These are phyloP conservation scores for Sideroxylon spinosum DNA, from an alignment of 179 eudicot genomes.

Conservation along the genomic window DNA sequence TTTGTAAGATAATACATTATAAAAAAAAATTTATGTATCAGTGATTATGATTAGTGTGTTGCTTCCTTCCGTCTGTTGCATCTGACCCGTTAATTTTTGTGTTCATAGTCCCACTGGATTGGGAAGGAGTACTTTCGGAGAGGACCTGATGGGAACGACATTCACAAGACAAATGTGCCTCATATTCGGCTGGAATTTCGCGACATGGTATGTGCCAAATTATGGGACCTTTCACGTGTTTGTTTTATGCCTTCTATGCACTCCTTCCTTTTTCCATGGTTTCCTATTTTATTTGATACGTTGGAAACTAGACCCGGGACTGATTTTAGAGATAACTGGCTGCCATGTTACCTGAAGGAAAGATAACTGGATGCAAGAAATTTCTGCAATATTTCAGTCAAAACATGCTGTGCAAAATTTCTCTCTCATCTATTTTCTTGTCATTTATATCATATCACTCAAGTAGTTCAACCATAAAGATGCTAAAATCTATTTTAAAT, in stretches of 20 bases:
- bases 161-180: conserved; percentile 97
- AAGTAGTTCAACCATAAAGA: background rate
- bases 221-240: conserved; percentile 5
- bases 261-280: background rate
- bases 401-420: background rate
- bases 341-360: background rate
- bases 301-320: background rate
- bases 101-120: conserved; percentile 82
- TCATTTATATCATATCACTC: background rate
- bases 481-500: background rate
- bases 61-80: background rate
- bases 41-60: background rate
- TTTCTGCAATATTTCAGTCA: background rate
- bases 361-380: too few species aligned
- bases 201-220: conserved; percentile 63
- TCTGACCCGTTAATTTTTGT: conserved; percentile 10
- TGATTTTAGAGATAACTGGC: background rate
- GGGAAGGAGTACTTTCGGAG: conserved; percentile 82
- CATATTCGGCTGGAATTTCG: conserved; percentile 95
- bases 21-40: background rate
- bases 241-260: conserved; percentile 8
- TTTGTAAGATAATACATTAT: too few species aligned
- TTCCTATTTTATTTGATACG: background rate
- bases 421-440: background rate
- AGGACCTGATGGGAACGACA: conserved; percentile 94